Evolutionary conservation across 148 eudicot genomes (phyloP).

Genomic region (Rhododendron kiyosumense): DNA sequence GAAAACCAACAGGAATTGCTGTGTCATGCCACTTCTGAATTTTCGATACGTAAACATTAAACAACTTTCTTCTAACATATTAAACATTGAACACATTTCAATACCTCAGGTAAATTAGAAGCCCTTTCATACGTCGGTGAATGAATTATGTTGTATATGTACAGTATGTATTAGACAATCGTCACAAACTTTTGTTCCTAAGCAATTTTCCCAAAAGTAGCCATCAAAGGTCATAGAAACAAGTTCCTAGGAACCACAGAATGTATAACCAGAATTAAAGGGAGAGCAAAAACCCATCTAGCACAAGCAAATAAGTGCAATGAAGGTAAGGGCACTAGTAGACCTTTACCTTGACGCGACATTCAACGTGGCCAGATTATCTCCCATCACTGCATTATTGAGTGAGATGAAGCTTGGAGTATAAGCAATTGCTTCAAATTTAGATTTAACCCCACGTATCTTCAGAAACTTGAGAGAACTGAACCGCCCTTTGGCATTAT

Average conservation of each 20-base stretch:
- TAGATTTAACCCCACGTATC: not conserved
- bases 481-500: not conserved
- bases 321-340: not conserved
- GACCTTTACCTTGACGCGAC: not conserved
- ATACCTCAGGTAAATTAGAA: not conserved
- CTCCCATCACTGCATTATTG: not conserved
- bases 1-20: not conserved
- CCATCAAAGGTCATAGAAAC: not conserved
- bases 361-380: not conserved
- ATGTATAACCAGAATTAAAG: no score
- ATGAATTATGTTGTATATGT: no score
- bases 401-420: slow-evolving; percentile 2
- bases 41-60: not conserved
- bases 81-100: not conserved
- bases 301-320: not conserved
- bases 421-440: not conserved
- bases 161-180: not conserved
- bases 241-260: not conserved
- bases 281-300: not conserved
- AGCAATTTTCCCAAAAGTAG: not conserved
- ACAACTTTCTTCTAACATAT: not conserved
- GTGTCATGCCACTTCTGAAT: not conserved
- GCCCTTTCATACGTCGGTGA: not conserved
- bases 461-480: no score
- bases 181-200: not conserved